A percentile compares a stretch with the other conserved stretches of the same genome.
Conservation (phyloP, 331 rosid genomes). For the Acacia pycnantha region DNA sequence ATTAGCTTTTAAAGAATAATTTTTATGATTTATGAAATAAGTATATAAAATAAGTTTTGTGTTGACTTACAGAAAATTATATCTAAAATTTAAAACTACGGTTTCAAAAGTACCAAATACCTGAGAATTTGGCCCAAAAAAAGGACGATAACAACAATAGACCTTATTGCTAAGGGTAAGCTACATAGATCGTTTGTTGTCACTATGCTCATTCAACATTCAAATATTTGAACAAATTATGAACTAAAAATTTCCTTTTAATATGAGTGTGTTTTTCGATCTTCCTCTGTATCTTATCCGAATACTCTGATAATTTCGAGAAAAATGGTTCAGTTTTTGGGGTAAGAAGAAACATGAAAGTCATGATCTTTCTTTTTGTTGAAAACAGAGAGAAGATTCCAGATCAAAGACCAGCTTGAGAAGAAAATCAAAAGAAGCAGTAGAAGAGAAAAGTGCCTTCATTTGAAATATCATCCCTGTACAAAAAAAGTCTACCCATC, state of each 20-base stretch:
- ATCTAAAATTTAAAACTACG: too few species aligned
- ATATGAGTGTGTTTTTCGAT: too few species aligned
- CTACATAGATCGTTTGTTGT: too few species aligned
- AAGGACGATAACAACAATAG: too few species aligned
- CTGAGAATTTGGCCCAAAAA: too few species aligned
- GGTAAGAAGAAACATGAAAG: neutral
- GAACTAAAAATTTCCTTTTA: too few species aligned
- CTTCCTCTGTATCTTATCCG: neutral
- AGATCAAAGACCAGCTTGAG: neutral
- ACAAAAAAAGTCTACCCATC: constrained; percentile 31
- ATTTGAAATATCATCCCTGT: constrained; percentile 34
- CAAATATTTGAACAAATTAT: too few species aligned
- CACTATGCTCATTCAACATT: neutral
- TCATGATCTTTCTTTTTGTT: neutral
- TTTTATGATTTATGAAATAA: too few species aligned
- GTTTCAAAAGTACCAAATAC: too few species aligned
- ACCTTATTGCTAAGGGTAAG: neutral
- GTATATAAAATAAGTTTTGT: too few species aligned
- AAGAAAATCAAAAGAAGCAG: neutral
- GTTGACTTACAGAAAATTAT: too few species aligned
- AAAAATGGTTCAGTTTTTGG: neutral
- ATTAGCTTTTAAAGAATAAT: too few species aligned
- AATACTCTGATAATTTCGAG: neutral
- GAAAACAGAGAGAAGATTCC: neutral
- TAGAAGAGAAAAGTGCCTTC: neutral